These are phyloP conservation scores for Odonthalia washingtoniensis DNA, from an alignment of 31 red algal genomes.

Conservation along the genomic window DNA sequence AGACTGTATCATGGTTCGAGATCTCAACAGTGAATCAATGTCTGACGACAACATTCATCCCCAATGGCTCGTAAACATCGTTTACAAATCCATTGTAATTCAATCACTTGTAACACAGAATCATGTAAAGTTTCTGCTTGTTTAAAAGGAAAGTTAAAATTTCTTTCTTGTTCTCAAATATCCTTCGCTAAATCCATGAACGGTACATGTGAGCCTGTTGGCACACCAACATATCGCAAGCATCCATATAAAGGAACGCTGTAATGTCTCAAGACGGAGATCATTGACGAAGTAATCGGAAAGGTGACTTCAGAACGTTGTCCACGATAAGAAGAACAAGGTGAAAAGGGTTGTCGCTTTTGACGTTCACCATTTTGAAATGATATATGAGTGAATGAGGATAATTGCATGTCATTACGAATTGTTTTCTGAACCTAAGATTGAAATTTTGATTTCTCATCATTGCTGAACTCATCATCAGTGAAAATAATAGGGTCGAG, in stretches of 20 bases:
- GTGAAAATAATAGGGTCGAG: slow-evolving; percentile 66
- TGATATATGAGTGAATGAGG: too few species aligned
- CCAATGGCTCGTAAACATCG: slow-evolving; percentile 51
- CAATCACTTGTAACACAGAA: slow-evolving; percentile 24
- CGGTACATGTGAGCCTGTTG: not conserved
- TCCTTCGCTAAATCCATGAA: slow-evolving; percentile 25
- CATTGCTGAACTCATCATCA: too few species aligned
- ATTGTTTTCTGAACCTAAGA: too few species aligned
- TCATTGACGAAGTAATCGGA: slow-evolving; percentile 4
- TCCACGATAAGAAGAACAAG: too few species aligned
- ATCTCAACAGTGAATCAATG: slow-evolving; percentile 47
- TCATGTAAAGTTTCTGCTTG: not conserved
- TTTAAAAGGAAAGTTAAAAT: slow-evolving; percentile 11
- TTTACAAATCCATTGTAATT: slow-evolving; percentile 73
- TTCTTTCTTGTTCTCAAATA: slow-evolving; percentile 51
- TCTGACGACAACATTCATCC: slow-evolving; percentile 27
- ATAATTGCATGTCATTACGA: too few species aligned
- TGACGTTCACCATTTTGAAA: too few species aligned
- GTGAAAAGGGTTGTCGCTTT: too few species aligned
- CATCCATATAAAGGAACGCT: slow-evolving; percentile 22
- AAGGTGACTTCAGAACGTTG: too few species aligned
- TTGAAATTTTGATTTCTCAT: too few species aligned
- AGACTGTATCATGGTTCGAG: slow-evolving; percentile 59
- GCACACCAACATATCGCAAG: not conserved
- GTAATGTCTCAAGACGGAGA: slow-evolving; percentile 43